Percentiles rank a stretch among this genome's conserved stretches.
Conservation (phyloP, 2,329 filamentous ascomycete species). For the Alternaria arbusti region DNA sequence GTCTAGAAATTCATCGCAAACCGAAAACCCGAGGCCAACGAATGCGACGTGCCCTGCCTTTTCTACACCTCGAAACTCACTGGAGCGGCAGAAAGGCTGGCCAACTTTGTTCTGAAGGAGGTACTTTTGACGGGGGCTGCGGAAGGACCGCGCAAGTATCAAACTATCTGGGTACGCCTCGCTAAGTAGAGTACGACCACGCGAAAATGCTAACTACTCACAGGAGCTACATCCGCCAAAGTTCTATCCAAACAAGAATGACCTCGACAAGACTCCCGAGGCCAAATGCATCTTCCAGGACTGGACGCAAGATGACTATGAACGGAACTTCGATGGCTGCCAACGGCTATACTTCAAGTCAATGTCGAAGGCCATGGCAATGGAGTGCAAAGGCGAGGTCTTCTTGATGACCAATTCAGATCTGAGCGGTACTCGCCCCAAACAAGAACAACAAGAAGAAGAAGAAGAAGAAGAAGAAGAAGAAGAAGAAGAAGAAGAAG, state of each 20-base stretch:
- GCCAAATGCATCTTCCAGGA: slow-evolving; percentile 4
- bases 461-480: background rate
- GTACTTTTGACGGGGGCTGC: background rate
- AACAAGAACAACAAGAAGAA: no score
- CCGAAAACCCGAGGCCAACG: background rate
- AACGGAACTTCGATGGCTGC: background rate
- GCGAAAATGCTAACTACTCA: background rate
- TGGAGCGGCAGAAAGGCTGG: background rate
- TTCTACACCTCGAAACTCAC: background rate
- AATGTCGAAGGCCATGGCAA: slow-evolving; percentile 14
- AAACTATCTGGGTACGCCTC: background rate
- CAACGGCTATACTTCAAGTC: slow-evolving; percentile 13
- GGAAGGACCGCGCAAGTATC: background rate
- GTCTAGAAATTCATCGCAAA: background rate
- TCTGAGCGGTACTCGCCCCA: background rate
- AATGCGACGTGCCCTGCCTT: background rate
- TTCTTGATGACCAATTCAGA: slow-evolving; percentile 9
- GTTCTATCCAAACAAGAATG: slow-evolving; percentile 5
- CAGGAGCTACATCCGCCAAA: slow-evolving; percentile 10
- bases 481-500: background rate
- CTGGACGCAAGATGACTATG: background rate
- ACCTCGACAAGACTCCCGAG: slow-evolving; percentile 3
- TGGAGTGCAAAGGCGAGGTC: slow-evolving; percentile 8
- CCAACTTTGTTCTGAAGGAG: background rate
- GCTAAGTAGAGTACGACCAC: background rate